Base-by-base conservation (phyloP, 805 yeast species). In the Debaryomyces tyrocola region DNA sequence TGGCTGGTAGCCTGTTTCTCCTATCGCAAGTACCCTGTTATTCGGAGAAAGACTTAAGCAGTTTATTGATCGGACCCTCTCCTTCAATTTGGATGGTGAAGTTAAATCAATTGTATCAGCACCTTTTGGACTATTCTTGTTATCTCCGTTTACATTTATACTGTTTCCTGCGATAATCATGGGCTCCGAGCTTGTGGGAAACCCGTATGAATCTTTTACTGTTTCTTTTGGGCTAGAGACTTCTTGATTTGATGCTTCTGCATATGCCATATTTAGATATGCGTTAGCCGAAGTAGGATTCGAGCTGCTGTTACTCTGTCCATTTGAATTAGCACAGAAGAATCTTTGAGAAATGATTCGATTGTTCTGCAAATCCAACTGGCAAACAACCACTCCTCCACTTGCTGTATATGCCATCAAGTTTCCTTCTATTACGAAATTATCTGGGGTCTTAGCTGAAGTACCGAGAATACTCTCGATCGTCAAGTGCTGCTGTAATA, bases 1-100 rank as follows among this genome's bases (percentile, higher is more conserved):
- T 1, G 92, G 92, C 51, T 76, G 80, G 50, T 82, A 83, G 0
- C 91, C 91, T 0, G 75, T 61, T 57, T 86, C 92, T 2, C 92
- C 92, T 12, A 84, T 79, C 0, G 90, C 90, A 20, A 86, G 59
- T 4, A 80, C 53, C 38, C 63, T 70, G 33, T 69, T 73, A 56
- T 80, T 78, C 0, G 85, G 80, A 0, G 88, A 76, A 4, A 84
- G 63, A 2, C 83, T 78, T n/a, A 84, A 58, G 48, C 87, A 80
- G 39, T 74, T 74, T 33, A 83, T 76, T 0, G 79, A 70, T 46
- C 84, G 66, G 27, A 82, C 78, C 45, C 75, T 68, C 42, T 73
- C 67, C 41, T 65, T 63, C 15, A 65, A 45, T 44, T 65, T 69
- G 6, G 63, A 60, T 18, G 58, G 50, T 18, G 57, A 55, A 7